Evolutionary conservation across 208 protist species (phyloP).

Genomic region (Leptomonas seymouri): DNA sequence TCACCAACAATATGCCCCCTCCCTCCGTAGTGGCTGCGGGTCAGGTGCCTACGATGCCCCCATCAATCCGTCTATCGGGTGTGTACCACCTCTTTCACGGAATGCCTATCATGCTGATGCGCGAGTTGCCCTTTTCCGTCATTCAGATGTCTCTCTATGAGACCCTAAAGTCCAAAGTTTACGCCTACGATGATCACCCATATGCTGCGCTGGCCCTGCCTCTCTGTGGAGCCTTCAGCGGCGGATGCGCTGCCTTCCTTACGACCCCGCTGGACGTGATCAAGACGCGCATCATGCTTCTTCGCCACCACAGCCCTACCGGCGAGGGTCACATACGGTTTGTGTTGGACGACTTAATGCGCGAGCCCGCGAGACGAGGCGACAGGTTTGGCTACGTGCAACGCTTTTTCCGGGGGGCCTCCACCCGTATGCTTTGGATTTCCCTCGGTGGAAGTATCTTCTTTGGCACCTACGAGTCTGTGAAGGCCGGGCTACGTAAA

Average conservation of each 20-base stretch:
- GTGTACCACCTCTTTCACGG: slow-evolving; percentile 74
- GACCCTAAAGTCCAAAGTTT: slow-evolving; percentile 54
- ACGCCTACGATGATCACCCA: slow-evolving; percentile 34
- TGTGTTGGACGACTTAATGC: slow-evolving; percentile 51
- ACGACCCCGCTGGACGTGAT: slow-evolving; percentile 94
- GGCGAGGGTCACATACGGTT: slow-evolving; percentile 25
- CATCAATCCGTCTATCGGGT: slow-evolving; percentile 36
- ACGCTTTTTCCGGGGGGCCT: slow-evolving; percentile 84
- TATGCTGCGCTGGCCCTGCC: slow-evolving; percentile 50
- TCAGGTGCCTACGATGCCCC: neutral
- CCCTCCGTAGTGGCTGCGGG: neutral
- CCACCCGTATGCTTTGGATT: slow-evolving; percentile 91
- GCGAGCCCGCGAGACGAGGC: slow-evolving; percentile 54
- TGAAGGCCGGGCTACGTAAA: slow-evolving; percentile 30
- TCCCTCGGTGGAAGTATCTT: slow-evolving; percentile 91
- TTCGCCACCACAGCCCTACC: slow-evolving; percentile 19
- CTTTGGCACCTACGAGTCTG: slow-evolving; percentile 90
- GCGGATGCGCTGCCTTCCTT: slow-evolving; percentile 82
- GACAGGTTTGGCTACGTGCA: slow-evolving; percentile 78
- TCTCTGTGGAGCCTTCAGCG: slow-evolving; percentile 82
- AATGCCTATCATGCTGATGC: slow-evolving; percentile 86
- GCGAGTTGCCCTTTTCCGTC: slow-evolving; percentile 91
- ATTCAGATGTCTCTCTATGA: slow-evolving; percentile 95
- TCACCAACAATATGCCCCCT: slow-evolving; percentile 48
- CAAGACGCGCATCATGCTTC: slow-evolving; percentile 94